Percentiles rank a stretch among this genome's conserved stretches.
These are phyloP conservation scores for Cenchrus fungigraminus DNA, from an alignment of 176 grass and related monocot genomes.

Conservation along the genomic window DNA sequence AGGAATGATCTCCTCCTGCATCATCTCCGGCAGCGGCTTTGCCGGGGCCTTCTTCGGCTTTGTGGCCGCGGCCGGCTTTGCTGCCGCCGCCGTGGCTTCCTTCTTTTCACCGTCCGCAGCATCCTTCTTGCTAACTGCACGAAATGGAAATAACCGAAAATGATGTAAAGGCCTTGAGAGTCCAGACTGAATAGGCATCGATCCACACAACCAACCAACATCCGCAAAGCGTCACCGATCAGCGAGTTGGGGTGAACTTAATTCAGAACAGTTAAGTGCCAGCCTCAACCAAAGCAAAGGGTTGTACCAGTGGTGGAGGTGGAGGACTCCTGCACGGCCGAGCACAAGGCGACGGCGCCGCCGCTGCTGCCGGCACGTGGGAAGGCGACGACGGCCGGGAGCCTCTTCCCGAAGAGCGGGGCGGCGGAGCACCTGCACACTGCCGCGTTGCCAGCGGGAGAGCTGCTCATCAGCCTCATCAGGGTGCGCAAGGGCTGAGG, in stretches of 20 bases:
- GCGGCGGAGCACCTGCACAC: slow-evolving; percentile 33
- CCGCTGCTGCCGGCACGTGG: slow-evolving; percentile 4
- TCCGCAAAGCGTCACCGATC: not conserved
- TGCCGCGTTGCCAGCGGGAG: slow-evolving; percentile 24
- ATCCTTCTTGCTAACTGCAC: slow-evolving; percentile 38
- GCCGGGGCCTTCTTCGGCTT: slow-evolving; percentile 77
- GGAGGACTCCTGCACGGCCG: slow-evolving; percentile 55
- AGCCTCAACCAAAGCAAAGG: not conserved
- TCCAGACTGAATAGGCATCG: not conserved
- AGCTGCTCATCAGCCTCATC: slow-evolving; percentile 23
- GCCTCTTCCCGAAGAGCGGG: slow-evolving; percentile 35
- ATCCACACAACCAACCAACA: not conserved
- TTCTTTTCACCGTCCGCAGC: slow-evolving; percentile 39
- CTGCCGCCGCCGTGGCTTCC: slow-evolving; percentile 43
- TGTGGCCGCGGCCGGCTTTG: slow-evolving; percentile 41
- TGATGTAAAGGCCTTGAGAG: not conserved
- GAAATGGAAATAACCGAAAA: not conserved
- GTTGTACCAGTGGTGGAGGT: slow-evolving; percentile 52
- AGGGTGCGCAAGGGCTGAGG: slow-evolving; percentile 37
- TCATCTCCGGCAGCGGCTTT: slow-evolving; percentile 85
- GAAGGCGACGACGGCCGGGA: slow-evolving; percentile 38
- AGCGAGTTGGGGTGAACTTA: not conserved
- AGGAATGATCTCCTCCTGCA: slow-evolving; percentile 92
- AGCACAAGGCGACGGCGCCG: slow-evolving; percentile 31
- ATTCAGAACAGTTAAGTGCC: not conserved